Evolutionary conservation across 306 rosid genomes (phyloP), one percentile per base, ranked within the genome.

Genomic region (Lotus japonicus): DNA sequence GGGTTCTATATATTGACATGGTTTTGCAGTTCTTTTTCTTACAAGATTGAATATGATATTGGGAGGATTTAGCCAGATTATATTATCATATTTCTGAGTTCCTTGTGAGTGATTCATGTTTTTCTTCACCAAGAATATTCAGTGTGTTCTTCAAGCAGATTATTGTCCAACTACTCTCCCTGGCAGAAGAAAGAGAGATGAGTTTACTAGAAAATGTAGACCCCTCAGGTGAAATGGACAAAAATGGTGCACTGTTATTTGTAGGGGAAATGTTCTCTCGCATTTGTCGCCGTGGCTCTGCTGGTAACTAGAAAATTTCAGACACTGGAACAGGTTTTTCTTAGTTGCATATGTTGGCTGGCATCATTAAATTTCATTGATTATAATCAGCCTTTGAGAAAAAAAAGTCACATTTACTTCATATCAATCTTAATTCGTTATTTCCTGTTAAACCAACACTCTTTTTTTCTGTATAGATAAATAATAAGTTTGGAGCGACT

Each of bases 271-370:
- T 78, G 73, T 85, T 90, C 82, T 83, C 98, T 74, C 96, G 89
- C 43, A 88, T 86, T 53, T 90, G 86, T 76, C 94, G 95, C 10
- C 98, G 97, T 82, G 98, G 97, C 78, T 90, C 91, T 84, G 76
- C 87, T 77, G 98, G 97, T 94, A 83, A 82, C 51, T 72, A 60
- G 80, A 76, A 72, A 59, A 51, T 68, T 43, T 72, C 51, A 68
- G 68, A 71, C 55, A 33, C 74, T 72, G 49, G 28, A 64, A 18
- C 69, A 41, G 46, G 57, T 53, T 74, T 65, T 66, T 41, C 42
- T 15, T 50, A 53, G 16, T 16, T 38, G 16, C 23, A 42, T 54
- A 44, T 60, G 7, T 46, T 61, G 17, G 54, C 2, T 44, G 50
- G 43, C 65, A 64, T 65, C 36, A 17, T 31, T 58, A 23, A 19